Conservation (phyloP, 2,329 filamentous ascomycete genomes). For the Botrytis byssoidea region DNA sequence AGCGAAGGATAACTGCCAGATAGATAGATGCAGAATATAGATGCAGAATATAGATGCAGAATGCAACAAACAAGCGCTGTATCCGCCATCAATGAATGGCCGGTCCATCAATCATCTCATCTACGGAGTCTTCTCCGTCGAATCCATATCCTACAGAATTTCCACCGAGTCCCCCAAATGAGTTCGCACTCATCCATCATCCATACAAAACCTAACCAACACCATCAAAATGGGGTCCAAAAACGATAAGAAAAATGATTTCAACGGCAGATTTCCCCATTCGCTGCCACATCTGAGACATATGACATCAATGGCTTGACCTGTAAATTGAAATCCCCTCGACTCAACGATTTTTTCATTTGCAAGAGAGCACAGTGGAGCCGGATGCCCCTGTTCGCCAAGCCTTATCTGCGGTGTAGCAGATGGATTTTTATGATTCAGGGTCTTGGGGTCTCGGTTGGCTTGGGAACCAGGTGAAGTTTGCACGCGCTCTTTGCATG, state of each 20-base stretch:
- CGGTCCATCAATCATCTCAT: neutral
- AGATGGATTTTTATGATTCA: neutral
- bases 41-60: neutral
- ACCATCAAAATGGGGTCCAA: neutral
- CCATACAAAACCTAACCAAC: neutral
- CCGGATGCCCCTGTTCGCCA: neutral
- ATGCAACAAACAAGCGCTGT: neutral
- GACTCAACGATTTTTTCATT: neutral
- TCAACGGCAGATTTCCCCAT: neutral
- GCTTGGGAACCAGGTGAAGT: neutral
- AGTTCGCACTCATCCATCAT: neutral
- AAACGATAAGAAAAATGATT: neutral
- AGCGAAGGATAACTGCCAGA: neutral
- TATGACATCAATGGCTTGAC: conserved; percentile 14
- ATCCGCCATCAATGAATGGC: neutral
- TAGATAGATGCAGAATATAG: too few species aligned
- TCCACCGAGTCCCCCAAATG: too few species aligned
- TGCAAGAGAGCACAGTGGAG: neutral
- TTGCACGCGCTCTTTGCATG: neutral
- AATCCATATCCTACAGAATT: neutral
- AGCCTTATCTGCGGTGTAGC: neutral
- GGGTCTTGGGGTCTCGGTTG: neutral
- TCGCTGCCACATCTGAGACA: neutral
- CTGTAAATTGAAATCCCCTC: neutral
- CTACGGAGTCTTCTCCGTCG: neutral